phyloP scores from a whole-genome alignment of 2,329 filamentous ascomycete species.

The Thielaviopsis cerberus region DNA sequence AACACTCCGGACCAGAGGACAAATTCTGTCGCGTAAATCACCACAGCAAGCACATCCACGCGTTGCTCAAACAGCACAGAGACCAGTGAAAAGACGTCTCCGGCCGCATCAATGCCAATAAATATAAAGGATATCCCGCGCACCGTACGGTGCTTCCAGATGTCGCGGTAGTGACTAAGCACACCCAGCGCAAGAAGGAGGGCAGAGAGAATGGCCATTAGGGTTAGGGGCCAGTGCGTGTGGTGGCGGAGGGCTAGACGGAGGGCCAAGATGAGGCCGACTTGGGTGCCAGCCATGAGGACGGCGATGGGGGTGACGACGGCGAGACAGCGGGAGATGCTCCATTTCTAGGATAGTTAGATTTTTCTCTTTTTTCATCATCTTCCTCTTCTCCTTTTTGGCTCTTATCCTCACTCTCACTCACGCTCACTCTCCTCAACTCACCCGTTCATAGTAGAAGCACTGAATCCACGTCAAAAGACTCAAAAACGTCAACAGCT shows the following conservation, averaged over 20 bases:
- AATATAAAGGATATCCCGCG: slow-evolving; percentile 56
- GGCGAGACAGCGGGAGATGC: slow-evolving; percentile 26
- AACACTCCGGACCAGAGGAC: slow-evolving; percentile 49
- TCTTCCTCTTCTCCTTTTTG: not conserved
- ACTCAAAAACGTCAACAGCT: slow-evolving; percentile 25
- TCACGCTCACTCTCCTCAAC: no score
- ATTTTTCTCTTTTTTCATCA: not conserved
- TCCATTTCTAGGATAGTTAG: slow-evolving; percentile 28
- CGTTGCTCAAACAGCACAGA: slow-evolving; percentile 43
- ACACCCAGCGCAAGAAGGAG: slow-evolving; percentile 46
- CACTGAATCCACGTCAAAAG: slow-evolving; percentile 27
- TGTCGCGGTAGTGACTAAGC: slow-evolving; percentile 50
- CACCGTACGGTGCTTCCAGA: slow-evolving; percentile 46
- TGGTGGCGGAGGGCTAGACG: slow-evolving; percentile 25
- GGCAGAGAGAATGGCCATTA: slow-evolving; percentile 50
- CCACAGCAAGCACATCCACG: slow-evolving; percentile 41
- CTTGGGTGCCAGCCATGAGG: slow-evolving; percentile 40
- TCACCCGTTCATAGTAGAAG: slow-evolving; percentile 24
- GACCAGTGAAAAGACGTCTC: slow-evolving; percentile 47
- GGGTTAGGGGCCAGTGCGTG: slow-evolving; percentile 40
- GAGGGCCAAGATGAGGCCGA: slow-evolving; percentile 38
- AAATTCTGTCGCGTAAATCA: slow-evolving; percentile 49
- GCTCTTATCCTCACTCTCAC: no score
- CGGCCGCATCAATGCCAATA: slow-evolving; percentile 48
- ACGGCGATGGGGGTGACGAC: slow-evolving; percentile 32